Evolutionary conservation across 2,329 filamentous ascomycete genomes (phyloP).

Genomic region (Bipolaris sorokiniana): DNA sequence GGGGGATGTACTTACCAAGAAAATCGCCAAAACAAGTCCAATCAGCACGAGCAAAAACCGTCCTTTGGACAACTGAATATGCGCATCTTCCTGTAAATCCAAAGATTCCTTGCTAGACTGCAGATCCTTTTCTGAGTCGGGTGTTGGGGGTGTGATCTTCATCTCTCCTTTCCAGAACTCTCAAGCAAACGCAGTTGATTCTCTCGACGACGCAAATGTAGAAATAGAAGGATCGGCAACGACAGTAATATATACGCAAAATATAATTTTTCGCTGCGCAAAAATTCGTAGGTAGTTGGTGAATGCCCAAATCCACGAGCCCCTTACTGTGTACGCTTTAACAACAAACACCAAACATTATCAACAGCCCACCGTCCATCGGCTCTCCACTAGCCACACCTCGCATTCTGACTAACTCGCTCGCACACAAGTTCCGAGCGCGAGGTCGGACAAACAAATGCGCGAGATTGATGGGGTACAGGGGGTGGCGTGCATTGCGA

Average conservation of each 20-base stretch:
- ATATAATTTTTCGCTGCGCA: too few relatives aligned
- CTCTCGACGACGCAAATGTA: too few relatives aligned
- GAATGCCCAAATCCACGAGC: too few relatives aligned
- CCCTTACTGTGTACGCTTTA: too few relatives aligned
- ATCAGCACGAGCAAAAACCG: constrained; percentile 3
- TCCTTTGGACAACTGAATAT: constrained; percentile 1
- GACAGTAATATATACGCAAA: neutral
- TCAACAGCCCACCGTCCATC: neutral
- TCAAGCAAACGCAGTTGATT: too few relatives aligned
- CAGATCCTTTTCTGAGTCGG: constrained; percentile 1
- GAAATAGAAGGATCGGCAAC: neutral
- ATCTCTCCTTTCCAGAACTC: neutral
- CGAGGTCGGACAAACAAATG: too few relatives aligned
- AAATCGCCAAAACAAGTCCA: constrained; percentile 9
- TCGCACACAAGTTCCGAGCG: neutral
- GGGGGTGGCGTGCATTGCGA: neutral
- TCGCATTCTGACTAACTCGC: neutral
- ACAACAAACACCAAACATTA: too few relatives aligned
- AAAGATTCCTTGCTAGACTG: neutral
- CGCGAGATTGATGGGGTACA: neutral
- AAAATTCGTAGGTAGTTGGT: too few relatives aligned
- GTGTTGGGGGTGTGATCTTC: neutral
- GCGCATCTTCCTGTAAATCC: neutral
- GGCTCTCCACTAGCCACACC: neutral
- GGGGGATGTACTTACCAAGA: neutral